Evolutionary conservation across 495 filamentous ascomycete species (phyloP), one percentile per base, ranked within the genome.

Genomic region (Amniculicola lignicola): DNA sequence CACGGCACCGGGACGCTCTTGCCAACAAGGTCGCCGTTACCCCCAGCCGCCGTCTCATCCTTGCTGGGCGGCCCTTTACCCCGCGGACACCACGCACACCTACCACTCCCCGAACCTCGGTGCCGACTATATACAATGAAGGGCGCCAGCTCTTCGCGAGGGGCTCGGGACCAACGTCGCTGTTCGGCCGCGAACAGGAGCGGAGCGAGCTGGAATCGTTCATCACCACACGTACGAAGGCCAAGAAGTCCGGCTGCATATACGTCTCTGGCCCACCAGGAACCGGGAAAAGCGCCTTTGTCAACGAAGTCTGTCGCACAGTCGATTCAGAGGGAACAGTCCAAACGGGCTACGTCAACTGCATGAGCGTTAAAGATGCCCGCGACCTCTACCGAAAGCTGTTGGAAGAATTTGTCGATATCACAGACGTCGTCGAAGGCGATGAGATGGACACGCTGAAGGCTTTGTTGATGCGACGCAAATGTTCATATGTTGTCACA

Each of bases 221-320:
- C 59, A 75, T 99, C 35, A 71, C 79, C 29, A 75, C 80, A 33
- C 81, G 85, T 54, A 70, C 85, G 9, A 70, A 77, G 10, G 68
- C 78, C 14, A 74, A 74, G 9, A 77, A 79, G 16, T 85, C 87
- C 42, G 89, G 90, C n/a, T 95, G 90, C 66, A 77, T 95, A 31
- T 99, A 99, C 67, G 83, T 99, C 60, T 96, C 90, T 61, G 93
- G 93, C 0, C 93, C 93, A 24, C 93, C 93, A 1, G 93, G 93
- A 0, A 97, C 94, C 3, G 93, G 93, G 5, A 99, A 99, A 71
- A 96, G 90, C 69, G 94, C 93, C 3, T 81, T 96, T 71, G 81
- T 96, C 45, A 80, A 83, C 49, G 86, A 95, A 62, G 79, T 96
- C 24, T 87, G 84, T 44, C 72, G 78, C 35, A 76, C 82, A 27